Percentiles rank a stretch among this genome's conserved stretches.
Conservation (phyloP, 1,139 yeast species). For the Lodderomyces theae region DNA sequence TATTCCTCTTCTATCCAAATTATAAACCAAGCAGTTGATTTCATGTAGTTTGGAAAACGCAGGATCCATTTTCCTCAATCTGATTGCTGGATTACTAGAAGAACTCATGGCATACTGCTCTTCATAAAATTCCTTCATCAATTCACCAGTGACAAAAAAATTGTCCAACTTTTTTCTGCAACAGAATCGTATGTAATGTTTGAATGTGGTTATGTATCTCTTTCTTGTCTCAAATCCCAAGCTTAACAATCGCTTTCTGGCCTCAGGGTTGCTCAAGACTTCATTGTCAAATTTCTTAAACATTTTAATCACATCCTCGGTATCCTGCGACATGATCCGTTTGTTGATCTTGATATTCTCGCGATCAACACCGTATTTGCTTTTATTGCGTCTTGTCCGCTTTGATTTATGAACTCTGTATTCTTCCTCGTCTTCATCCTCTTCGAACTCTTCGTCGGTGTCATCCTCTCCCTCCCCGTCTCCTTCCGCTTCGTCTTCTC, state of each 20-base stretch:
- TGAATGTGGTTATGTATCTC: constrained; percentile 18
- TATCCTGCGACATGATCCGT: constrained; percentile 19
- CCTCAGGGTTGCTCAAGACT: constrained; percentile 17
- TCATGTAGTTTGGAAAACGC: constrained; percentile 19
- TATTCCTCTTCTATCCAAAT: constrained; percentile 16
- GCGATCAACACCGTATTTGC: constrained; percentile 17
- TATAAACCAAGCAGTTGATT: constrained; percentile 18
- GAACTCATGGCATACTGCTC: constrained; percentile 16
- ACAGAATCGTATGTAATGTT: constrained; percentile 18
- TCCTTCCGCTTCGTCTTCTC: too few species aligned
- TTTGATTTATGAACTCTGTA: too few species aligned
- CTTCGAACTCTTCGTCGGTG: not conserved
- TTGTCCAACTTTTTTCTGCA: constrained; percentile 15
- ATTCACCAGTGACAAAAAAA: constrained; percentile 19
- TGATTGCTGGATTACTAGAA: constrained; percentile 17
- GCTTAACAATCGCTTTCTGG: constrained; percentile 15
- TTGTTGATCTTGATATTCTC: constrained; percentile 19
- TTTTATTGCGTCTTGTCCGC: too few species aligned
- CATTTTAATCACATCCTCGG: constrained; percentile 19
- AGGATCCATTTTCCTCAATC: constrained; percentile 20
- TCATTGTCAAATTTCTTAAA: constrained; percentile 19
- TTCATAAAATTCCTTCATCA: constrained; percentile 19
- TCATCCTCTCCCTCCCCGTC: constrained; percentile 1
- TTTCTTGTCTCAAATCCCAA: constrained; percentile 20
- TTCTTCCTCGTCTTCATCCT: constrained; percentile 7